Conservation (phyloP, 1,284 basidiomycete genomes). For the Microbotryum silenes-acaulis region DNA sequence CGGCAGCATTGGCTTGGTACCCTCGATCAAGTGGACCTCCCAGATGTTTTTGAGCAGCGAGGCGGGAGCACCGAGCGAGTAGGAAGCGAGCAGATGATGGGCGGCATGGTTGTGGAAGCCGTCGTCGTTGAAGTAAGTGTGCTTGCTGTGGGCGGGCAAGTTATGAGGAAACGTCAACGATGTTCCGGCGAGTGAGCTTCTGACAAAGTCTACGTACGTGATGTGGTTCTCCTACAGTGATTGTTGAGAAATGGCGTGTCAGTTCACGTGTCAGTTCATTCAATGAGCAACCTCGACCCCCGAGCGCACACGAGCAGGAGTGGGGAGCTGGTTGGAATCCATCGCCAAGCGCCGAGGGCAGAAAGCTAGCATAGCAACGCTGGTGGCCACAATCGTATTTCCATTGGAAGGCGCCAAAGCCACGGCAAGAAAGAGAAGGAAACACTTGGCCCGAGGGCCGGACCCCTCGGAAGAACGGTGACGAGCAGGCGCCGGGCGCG, state of each 20-base stretch:
- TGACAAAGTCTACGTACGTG: conserved; percentile 13
- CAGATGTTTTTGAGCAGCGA: conserved; percentile 29
- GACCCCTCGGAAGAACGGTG: too few relatives aligned
- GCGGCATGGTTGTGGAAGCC: conserved; percentile 36
- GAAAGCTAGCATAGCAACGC: too few relatives aligned
- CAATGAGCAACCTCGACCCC: too few relatives aligned
- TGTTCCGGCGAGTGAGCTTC: background rate
- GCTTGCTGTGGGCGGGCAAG: conserved; percentile 12
- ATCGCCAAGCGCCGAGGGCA: too few relatives aligned
- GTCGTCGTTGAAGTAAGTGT: conserved; percentile 33
- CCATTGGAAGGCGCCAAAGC: too few relatives aligned
- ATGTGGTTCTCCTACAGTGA: conserved; percentile 30
- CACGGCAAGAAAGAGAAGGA: too few relatives aligned
- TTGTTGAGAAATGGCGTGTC: background rate
- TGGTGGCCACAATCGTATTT: too few relatives aligned
- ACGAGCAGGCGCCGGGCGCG: too few relatives aligned
- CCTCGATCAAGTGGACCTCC: conserved; percentile 21
- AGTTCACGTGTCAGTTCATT: too few relatives aligned
- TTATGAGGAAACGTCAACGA: background rate
- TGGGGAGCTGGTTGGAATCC: too few relatives aligned
- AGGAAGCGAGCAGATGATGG: conserved; percentile 32
- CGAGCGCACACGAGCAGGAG: too few relatives aligned
- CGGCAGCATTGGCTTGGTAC: conserved; percentile 28
- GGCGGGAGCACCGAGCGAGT: conserved; percentile 32
- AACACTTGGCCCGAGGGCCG: too few relatives aligned